Base-by-base conservation (phyloP, 1,139 yeast genomes). In the Candida sanyaensis region DNA sequence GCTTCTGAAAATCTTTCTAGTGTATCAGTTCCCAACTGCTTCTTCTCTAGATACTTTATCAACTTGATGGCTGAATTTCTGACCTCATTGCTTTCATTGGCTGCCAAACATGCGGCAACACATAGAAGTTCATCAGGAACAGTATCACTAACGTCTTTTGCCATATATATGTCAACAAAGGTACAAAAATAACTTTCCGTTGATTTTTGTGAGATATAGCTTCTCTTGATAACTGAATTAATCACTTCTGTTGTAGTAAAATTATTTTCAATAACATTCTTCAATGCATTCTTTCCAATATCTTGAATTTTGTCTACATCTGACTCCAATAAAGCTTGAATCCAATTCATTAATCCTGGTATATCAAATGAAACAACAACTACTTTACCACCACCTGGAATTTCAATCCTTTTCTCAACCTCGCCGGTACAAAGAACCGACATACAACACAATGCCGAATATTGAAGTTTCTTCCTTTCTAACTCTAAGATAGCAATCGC, bases 401-500 rank as follows among this genome's bases (percentile, higher is more conserved):
- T 73, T 26, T 71, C 72, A 34, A 81, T 70, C 1, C 73, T 68
- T 47, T 81, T 81, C 21, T 77, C 75, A 9, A 86, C 80, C 5
- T 83, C 77, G 24, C 89, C 87, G 2, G 84, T 79, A 55, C 96
- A 86, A 28, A 93, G 69, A 0, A 86, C 76, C 0, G 96, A 88
- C 96, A 95, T 88, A 42, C 96, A 84, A 53, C 90, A 86, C 45
- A 90, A 72, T 0, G 96, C 80, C 1, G 96, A 78, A 32, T 78
- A 70, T 55, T 90, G 92, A 11, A 92, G 67, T 31, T 86, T 83
- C 45, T 84, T 80, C 56, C 81, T 81, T 61, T 92, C 97, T 40
- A 92, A 78, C 61, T 93, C 98, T 51, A 93, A 75, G 4, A 93
- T 84, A 0, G 98, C 96, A 37, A 81, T 77, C 11, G 87, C 69